Evolutionary conservation across 139 green algal genomes (phyloP).

Genomic region (Chlorella sorokiniana): DNA sequence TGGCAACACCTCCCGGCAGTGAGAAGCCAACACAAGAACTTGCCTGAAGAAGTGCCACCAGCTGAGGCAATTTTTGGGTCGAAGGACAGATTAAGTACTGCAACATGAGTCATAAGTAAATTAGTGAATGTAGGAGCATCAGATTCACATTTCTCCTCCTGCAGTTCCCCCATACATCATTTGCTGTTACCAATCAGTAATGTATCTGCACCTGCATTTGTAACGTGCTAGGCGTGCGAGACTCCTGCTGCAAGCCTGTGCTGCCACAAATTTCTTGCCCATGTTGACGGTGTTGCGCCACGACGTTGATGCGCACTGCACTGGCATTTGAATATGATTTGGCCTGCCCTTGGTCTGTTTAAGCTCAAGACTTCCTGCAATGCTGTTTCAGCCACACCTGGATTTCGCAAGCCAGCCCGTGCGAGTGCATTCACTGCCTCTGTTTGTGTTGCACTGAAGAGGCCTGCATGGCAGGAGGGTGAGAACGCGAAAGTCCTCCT

Average conservation of each 20-base stretch:
- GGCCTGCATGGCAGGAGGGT: conserved; percentile 54
- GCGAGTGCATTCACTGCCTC: conserved; percentile 84
- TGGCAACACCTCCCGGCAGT: background rate
- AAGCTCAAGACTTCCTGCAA: background rate
- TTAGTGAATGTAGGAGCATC: background rate
- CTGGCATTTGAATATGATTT: background rate
- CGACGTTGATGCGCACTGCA: conserved; percentile 38
- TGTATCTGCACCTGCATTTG: conserved; percentile 47
- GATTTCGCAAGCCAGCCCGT: conserved; percentile 93
- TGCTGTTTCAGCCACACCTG: conserved; percentile 51
- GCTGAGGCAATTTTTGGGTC: conserved; percentile 77
- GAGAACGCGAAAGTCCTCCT: background rate
- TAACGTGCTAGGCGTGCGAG: conserved; percentile 77
- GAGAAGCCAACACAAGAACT: background rate
- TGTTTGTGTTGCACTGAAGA: conserved; percentile 98
- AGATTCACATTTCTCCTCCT: background rate
- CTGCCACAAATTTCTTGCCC: background rate
- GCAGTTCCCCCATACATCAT: background rate
- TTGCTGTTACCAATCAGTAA: too few relatives aligned
- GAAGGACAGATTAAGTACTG: conserved; percentile 63
- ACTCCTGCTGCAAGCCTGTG: background rate
- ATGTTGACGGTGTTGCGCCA: background rate
- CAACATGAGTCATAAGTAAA: background rate
- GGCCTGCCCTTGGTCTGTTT: background rate
- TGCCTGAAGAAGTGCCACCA: conserved; percentile 63